phyloP scores from a whole-genome alignment of 73 alveolate species.

The Paramecium primaurelia region DNA sequence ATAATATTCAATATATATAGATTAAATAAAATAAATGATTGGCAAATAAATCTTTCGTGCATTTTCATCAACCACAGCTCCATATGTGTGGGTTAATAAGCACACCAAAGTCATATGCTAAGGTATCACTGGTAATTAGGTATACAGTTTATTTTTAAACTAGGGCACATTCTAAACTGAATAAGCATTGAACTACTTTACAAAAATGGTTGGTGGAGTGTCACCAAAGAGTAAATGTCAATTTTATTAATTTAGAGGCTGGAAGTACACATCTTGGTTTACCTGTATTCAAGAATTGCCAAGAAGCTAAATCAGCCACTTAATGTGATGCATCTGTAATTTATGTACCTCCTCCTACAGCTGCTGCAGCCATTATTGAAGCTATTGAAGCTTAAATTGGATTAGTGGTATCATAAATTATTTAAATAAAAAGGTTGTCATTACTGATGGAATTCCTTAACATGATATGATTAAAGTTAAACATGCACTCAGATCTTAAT shows the following conservation, averaged over 20 bases:
- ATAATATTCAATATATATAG: neutral
- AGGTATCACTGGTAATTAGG: conserved; percentile 33
- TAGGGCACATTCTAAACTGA: conserved; percentile 31
- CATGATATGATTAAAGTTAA: conserved; percentile 91
- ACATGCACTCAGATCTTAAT: conserved; percentile 86
- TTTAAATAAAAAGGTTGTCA: conserved; percentile 62
- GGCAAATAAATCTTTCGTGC: conserved; percentile 21
- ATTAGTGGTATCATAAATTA: conserved; percentile 63
- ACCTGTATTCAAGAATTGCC: conserved; percentile 80
- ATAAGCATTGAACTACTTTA: neutral
- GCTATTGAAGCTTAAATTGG: conserved; percentile 91
- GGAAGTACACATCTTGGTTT: conserved; percentile 79
- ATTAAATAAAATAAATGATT: neutral
- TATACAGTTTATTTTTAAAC: neutral
- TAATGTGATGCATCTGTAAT: conserved; percentile 92
- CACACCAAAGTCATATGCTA: neutral
- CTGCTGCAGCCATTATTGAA: conserved; percentile 93
- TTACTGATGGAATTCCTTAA: conserved; percentile 97
- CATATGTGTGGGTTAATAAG: conserved; percentile 18
- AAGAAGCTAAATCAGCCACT: conserved; percentile 85
- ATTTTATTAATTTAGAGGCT: neutral
- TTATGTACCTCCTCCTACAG: conserved; percentile 97
- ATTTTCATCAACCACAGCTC: neutral
- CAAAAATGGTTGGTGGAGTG: conserved; percentile 95
- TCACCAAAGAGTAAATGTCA: conserved; percentile 78